A percentile compares a stretch with the other conserved stretches of the same genome.
Evolutionary conservation across 208 protist genomes (phyloP).

Genomic region (Leishmania lainsoni): DNA sequence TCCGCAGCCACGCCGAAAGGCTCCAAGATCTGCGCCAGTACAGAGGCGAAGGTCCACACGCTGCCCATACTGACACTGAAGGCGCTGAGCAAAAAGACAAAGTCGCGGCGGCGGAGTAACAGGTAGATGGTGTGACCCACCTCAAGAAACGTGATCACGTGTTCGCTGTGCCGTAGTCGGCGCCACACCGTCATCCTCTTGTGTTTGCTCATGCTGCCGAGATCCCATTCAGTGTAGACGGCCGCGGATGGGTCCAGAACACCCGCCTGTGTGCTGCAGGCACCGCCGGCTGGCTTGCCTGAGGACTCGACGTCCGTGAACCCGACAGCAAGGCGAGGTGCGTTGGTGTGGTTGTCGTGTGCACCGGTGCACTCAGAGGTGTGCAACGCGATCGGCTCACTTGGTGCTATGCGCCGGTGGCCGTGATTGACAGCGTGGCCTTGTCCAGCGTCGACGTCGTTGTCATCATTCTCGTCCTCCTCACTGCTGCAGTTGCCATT

Average conservation of each 20-base stretch:
- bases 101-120: conserved; percentile 49
- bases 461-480: neutral
- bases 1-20: conserved; percentile 60
- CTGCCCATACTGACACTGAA: conserved; percentile 76
- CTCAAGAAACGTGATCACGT: conserved; percentile 44
- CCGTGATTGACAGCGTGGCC: neutral
- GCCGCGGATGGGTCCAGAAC: conserved; percentile 14
- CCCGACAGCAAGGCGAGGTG: neutral
- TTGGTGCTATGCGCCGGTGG: neutral
- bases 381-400: conserved; percentile 5
- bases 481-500: neutral
- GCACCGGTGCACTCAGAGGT: neutral
- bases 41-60: conserved; percentile 69
- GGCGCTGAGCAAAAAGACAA: conserved; percentile 55
- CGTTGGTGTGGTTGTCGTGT: neutral
- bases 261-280: conserved; percentile 9
- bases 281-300: conserved; percentile 5
- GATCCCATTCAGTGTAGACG: conserved; percentile 18
- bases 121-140: conserved; percentile 43
- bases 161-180: conserved; percentile 23
- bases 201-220: conserved; percentile 27
- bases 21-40: conserved; percentile 68
- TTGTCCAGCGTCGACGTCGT: neutral
- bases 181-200: conserved; percentile 29
- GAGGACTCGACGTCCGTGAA: neutral